Conservation (phyloP, 208 protist genomes). For the Phytomonas francai region DNA sequence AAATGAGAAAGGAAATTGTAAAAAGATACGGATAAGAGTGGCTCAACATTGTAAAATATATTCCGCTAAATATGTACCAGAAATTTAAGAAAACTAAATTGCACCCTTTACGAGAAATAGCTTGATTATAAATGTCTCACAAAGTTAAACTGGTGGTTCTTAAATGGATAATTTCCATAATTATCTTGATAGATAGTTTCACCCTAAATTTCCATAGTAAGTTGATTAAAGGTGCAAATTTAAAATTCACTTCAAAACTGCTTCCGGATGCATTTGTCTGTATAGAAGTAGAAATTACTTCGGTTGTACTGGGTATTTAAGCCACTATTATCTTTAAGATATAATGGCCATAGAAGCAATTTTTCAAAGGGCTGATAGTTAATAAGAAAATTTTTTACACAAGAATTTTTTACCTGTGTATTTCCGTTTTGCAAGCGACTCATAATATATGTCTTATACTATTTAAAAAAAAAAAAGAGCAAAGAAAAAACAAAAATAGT, state of each 20-base stretch:
- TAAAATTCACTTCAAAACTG: no score
- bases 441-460: neutral
- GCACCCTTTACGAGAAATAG: neutral
- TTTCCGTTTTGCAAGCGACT: no score
- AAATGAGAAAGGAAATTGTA: slow-evolving; percentile 12
- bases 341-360: neutral
- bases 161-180: neutral
- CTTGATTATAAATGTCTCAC: neutral
- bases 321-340: neutral
- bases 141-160: neutral
- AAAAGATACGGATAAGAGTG: slow-evolving; percentile 10
- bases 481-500: neutral
- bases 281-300: no score
- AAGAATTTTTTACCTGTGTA: no score
- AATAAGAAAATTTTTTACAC: slow-evolving; percentile 16
- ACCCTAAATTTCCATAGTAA: slow-evolving; percentile 1
- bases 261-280: no score
- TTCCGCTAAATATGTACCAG: neutral
- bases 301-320: no score
- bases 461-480: slow-evolving; percentile 12
- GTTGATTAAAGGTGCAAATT: slow-evolving; percentile 2
- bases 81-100: neutral
- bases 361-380: neutral
- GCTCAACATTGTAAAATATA: neutral
- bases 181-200: neutral